Evolutionary conservation across 768 basidiomycete species (phyloP).

Genomic region (Pholiota microspora): DNA sequence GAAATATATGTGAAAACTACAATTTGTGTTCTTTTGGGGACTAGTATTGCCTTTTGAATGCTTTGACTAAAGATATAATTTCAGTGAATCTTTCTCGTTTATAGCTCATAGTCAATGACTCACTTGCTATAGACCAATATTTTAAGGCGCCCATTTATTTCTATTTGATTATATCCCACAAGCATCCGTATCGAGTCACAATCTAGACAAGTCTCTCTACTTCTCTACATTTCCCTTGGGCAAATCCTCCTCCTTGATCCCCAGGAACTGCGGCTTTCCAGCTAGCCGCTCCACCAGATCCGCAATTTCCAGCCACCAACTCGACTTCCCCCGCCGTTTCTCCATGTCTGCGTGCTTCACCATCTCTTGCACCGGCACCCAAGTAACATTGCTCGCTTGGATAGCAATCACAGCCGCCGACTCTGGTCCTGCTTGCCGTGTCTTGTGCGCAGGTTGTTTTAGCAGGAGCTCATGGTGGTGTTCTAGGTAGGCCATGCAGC

Average conservation of each 20-base stretch:
- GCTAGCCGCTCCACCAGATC: conserved; percentile 73
- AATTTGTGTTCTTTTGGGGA: too few relatives aligned
- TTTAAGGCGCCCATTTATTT: too few relatives aligned
- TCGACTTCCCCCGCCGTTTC: conserved; percentile 73
- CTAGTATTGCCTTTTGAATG: too few relatives aligned
- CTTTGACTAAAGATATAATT: too few relatives aligned
- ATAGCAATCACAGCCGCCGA: conserved; percentile 91
- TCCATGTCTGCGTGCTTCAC: conserved; percentile 86
- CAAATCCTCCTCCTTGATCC: conserved; percentile 26
- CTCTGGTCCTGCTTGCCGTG: conserved; percentile 55
- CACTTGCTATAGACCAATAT: too few relatives aligned
- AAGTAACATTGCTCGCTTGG: conserved; percentile 74
- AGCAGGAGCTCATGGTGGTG: conserved; percentile 61
- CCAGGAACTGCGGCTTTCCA: conserved; percentile 58
- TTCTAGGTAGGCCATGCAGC: conserved; percentile 95
- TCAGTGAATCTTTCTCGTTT: background rate
- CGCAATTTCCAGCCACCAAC: conserved; percentile 77
- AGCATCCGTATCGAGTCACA: too few relatives aligned
- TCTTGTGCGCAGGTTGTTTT: conserved; percentile 44
- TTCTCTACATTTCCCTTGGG: conserved; percentile 1
- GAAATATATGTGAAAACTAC: too few relatives aligned
- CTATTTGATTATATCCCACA: too few relatives aligned
- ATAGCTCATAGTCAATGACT: too few relatives aligned
- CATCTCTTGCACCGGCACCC: conserved; percentile 86
- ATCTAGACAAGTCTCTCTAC: too few relatives aligned